These are phyloP conservation scores for Rauvolfia tetraphylla DNA, from an alignment of 257 asterid species.

Conservation along the genomic window DNA sequence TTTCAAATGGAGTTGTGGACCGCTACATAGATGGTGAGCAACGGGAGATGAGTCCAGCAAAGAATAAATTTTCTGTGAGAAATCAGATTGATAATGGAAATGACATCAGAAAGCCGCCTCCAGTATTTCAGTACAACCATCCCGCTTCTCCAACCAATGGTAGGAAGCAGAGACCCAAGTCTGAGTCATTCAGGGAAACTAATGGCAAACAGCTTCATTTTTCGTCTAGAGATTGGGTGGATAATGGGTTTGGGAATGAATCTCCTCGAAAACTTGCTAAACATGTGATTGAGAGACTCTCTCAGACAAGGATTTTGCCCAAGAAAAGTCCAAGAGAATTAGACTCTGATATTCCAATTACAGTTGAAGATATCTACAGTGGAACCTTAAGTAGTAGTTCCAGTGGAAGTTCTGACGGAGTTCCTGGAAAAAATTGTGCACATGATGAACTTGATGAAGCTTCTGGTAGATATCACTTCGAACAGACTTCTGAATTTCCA, in stretches of 20 bases:
- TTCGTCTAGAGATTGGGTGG: conserved; percentile 46
- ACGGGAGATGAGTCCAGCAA: conserved; percentile 43
- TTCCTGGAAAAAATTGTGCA: conserved; percentile 32
- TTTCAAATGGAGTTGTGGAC: conserved; percentile 76
- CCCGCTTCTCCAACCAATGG: conserved; percentile 45
- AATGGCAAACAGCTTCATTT: conserved; percentile 42
- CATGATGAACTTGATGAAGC: conserved; percentile 40
- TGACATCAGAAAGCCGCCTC: conserved; percentile 44
- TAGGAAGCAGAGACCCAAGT: conserved; percentile 70
- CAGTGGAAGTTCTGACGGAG: conserved; percentile 46
- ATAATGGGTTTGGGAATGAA: conserved; percentile 51
- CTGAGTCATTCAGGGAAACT: conserved; percentile 70
- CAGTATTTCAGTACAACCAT: conserved; percentile 47
- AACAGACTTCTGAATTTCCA: conserved; percentile 35
- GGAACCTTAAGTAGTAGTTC: conserved; percentile 46
- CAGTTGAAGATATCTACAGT: conserved; percentile 77
- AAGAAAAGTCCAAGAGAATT: conserved; percentile 50
- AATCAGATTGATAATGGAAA: conserved; percentile 44
- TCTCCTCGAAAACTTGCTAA: conserved; percentile 85
- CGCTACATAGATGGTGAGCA: conserved; percentile 93
- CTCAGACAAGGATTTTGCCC: conserved; percentile 55
- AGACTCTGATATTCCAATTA: conserved; percentile 66
- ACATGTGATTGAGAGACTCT: conserved; percentile 90
- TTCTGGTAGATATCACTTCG: conserved; percentile 39
- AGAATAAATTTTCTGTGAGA: conserved; percentile 30